Evolutionary conservation across 176 grass and related monocot species (phyloP), one percentile per base, ranked within the genome.

Genomic region (Carex kokanica): DNA sequence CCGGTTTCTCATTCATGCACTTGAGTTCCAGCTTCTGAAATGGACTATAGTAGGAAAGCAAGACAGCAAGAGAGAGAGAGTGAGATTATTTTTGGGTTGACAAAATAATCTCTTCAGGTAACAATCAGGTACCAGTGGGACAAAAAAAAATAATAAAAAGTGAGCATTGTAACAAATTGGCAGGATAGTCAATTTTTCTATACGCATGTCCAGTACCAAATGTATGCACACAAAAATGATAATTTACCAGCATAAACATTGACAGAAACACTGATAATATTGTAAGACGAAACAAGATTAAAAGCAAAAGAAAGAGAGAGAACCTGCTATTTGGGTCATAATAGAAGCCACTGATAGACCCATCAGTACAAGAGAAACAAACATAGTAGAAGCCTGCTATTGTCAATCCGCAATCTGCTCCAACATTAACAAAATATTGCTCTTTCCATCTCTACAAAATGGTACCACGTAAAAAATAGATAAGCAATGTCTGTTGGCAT

Each of bases 291-390:
- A 58, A 90, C 75, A 21, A 53, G 78, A 78, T 38, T 14, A 78
- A 85, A 16, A 60, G 3, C 12, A 3, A 51, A 1, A 10, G 24
- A n/a, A n/a, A 81, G 56, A 85, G 68, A 77, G 27, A 86, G 52
- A 85, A 98, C 96, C 93, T 98, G 91, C 96, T 98, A 78, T 93
- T 98, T 86, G 96, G 96, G 60, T 98, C 96, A 60, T 95, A 98
- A 85, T 95, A 98, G 81, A 90, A 98, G 36, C 96, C 96, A 89
- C 86, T 98, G 15, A 98, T 95, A 29, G 91, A 93, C 18, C 96
- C 96, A 85, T 98, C 93, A 0, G 70, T 98, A 71, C 93, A 98
- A 83, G 96, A 98, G 87, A 98, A 98, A 90, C 96, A 98, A 78
- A 95, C 96, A 31, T 95, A 95, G 60, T 98, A 98, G 88, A 98